These are phyloP conservation scores for Apiotrichum montevideense DNA, from an alignment of 1,284 basidiomycete species.

Conservation along the genomic window DNA sequence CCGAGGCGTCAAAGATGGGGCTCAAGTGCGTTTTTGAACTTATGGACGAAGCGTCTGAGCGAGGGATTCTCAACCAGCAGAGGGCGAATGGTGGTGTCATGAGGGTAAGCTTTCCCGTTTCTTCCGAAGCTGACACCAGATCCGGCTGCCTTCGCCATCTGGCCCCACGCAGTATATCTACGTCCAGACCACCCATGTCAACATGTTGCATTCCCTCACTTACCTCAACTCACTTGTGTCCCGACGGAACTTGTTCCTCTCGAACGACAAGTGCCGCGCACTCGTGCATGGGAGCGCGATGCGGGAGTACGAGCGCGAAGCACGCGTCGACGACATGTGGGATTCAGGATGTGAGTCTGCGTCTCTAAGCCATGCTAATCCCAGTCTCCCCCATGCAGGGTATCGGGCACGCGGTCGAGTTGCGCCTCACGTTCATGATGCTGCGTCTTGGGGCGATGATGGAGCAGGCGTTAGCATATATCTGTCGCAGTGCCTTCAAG, in stretches of 20 bases:
- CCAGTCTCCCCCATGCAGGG: conserved; percentile 28
- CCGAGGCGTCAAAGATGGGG: conserved; percentile 15
- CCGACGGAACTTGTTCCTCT: conserved; percentile 24
- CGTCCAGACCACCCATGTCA: conserved; percentile 35
- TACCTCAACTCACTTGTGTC: conserved; percentile 29
- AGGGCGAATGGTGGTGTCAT: conserved; percentile 24
- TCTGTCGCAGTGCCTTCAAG: conserved; percentile 26
- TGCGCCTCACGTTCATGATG: conserved; percentile 18
- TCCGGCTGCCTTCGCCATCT: conserved; percentile 1
- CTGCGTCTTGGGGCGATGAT: conserved; percentile 34
- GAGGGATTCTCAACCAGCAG: conserved; percentile 16
- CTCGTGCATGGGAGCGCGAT: conserved; percentile 23
- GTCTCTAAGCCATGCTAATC: neutral
- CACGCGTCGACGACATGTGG: conserved; percentile 35
- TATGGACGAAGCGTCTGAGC: conserved; percentile 28
- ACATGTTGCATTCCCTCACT: conserved; percentile 28
- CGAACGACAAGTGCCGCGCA: conserved; percentile 18
- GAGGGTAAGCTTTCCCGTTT: conserved; percentile 15
- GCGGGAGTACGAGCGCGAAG: conserved; percentile 19
- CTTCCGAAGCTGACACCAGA: conserved; percentile 1
- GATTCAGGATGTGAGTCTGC: conserved; percentile 35
- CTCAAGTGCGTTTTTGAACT: conserved; percentile 25
- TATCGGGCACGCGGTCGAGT: conserved; percentile 13
- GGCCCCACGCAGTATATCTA: conserved; percentile 11
- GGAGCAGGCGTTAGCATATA: conserved; percentile 30